Conservation (phyloP, 768 basidiomycete species). For the Boletellus ananas region DNA sequence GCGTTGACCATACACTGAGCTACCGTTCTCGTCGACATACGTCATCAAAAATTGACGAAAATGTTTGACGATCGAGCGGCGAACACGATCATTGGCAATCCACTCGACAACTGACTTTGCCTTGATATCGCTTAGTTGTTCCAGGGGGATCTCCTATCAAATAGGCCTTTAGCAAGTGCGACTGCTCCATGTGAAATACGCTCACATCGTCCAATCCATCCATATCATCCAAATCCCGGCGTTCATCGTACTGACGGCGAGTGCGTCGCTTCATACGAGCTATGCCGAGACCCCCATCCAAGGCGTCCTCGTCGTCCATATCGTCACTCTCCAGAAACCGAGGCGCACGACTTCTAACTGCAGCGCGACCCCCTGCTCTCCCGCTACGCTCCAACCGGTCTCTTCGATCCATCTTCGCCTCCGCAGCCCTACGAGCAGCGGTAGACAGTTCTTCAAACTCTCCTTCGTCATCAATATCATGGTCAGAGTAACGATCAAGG, state of each 20-base stretch:
- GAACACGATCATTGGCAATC: conserved; percentile 91
- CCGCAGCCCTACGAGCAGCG: conserved; percentile 74
- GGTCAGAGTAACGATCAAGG: conserved; percentile 85
- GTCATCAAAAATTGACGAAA: conserved; percentile 96
- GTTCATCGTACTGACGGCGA: conserved; percentile 91
- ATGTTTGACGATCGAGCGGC: conserved; percentile 84
- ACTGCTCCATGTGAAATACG: conserved; percentile 6
- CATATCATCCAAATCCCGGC: conserved; percentile 84
- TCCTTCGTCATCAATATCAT: conserved; percentile 80
- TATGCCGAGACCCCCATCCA: conserved; percentile 62
- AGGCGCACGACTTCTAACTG: conserved; percentile 76
- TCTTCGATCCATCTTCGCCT: conserved; percentile 81
- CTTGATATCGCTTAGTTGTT: conserved; percentile 97
- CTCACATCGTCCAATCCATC: conserved; percentile 85
- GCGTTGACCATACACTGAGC: conserved; percentile 91
- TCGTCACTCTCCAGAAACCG: conserved; percentile 85
- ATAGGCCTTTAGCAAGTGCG: conserved; percentile 13
- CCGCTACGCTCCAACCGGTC: conserved; percentile 73
- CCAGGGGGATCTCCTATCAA: conserved; percentile 82
- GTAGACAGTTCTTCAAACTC: conserved; percentile 65
- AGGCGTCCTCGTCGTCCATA: conserved; percentile 69
- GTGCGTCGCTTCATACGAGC: conserved; percentile 77
- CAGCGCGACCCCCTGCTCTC: conserved; percentile 67
- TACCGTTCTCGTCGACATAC: conserved; percentile 87
- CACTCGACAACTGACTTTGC: conserved; percentile 96